These are phyloP conservation scores for Medicago lupulina DNA, from an alignment of 306 rosid genomes.

Conservation along the genomic window DNA sequence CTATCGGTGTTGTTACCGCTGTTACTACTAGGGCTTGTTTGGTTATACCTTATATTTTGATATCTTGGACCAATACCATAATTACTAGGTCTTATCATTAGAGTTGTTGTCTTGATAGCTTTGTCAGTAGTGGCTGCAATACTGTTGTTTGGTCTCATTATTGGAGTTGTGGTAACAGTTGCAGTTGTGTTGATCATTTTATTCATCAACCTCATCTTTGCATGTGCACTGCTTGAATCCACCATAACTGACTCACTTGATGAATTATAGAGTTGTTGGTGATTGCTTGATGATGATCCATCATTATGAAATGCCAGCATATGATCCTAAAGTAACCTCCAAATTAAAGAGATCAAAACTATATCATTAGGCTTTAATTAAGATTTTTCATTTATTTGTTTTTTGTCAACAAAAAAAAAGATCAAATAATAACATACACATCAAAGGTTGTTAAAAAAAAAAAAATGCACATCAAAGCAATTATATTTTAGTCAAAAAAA, in stretches of 20 bases:
- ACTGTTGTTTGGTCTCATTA: slow-evolving; percentile 31
- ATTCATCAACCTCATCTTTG: slow-evolving; percentile 74
- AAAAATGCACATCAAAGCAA: too few relatives aligned
- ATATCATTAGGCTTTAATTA: neutral
- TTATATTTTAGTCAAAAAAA: too few relatives aligned
- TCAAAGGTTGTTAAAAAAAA: too few relatives aligned
- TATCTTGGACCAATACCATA: neutral
- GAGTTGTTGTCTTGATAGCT: neutral
- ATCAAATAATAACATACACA: too few relatives aligned
- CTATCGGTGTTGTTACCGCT: slow-evolving; percentile 42
- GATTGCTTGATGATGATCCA: slow-evolving; percentile 47
- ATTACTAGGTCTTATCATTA: slow-evolving; percentile 12
- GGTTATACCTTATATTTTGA: slow-evolving; percentile 4
- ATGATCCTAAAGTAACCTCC: slow-evolving; percentile 39
- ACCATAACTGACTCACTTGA: slow-evolving; percentile 37
- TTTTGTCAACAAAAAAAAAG: too few relatives aligned
- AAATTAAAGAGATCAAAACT: neutral
- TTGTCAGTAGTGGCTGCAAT: slow-evolving; percentile 2
- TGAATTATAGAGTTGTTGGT: slow-evolving; percentile 37
- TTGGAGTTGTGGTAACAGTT: neutral
- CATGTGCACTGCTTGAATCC: slow-evolving; percentile 67
- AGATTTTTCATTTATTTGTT: neutral
- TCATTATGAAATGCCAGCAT: slow-evolving; percentile 40
- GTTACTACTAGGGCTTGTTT: slow-evolving; percentile 42
- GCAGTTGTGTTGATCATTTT: slow-evolving; percentile 47